Evolutionary conservation across 768 basidiomycete species (phyloP).

Genomic region (Holtermanniella nyarrowii): DNA sequence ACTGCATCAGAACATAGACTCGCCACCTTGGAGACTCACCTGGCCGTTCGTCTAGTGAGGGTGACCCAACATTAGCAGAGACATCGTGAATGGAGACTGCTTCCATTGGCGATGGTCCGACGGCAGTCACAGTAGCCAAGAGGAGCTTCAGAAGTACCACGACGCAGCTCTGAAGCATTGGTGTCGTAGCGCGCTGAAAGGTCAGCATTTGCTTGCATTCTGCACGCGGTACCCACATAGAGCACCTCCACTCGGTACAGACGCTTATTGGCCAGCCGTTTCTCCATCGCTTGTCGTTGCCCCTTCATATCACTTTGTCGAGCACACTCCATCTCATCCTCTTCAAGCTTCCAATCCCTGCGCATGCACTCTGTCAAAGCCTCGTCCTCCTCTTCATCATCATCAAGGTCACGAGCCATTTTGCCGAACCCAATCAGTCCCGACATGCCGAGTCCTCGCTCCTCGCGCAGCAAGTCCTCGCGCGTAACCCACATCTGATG

Average conservation of each 20-base stretch:
- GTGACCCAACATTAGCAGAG: constrained; percentile 11
- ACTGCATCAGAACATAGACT: neutral
- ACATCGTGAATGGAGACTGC: neutral
- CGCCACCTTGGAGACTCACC: constrained; percentile 14
- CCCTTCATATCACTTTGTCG: constrained; percentile 24
- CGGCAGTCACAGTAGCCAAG: constrained; percentile 82
- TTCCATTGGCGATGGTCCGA: constrained; percentile 43
- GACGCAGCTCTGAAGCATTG: constrained; percentile 79
- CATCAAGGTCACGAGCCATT: constrained; percentile 19
- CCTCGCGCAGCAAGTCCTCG: constrained; percentile 87
- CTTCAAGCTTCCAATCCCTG: constrained; percentile 43
- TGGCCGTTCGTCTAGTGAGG: constrained; percentile 21
- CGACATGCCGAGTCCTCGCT: constrained; percentile 66
- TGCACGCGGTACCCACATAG: constrained; percentile 54
- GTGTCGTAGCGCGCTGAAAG: constrained; percentile 67
- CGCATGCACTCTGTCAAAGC: constrained; percentile 18
- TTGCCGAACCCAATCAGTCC: constrained; percentile 35
- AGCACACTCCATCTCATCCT: constrained; percentile 53
- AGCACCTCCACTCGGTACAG: constrained; percentile 83
- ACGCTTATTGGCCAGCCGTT: constrained; percentile 55
- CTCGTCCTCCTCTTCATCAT: constrained; percentile 29
- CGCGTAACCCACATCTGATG: constrained; percentile 92
- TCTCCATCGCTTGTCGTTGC: constrained; percentile 24
- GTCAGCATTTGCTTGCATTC: neutral
- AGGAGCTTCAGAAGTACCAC: constrained; percentile 85